Evolutionary conservation across 2,329 filamentous ascomycete species (phyloP).

Genomic region (Aureobasidium pullulans): DNA sequence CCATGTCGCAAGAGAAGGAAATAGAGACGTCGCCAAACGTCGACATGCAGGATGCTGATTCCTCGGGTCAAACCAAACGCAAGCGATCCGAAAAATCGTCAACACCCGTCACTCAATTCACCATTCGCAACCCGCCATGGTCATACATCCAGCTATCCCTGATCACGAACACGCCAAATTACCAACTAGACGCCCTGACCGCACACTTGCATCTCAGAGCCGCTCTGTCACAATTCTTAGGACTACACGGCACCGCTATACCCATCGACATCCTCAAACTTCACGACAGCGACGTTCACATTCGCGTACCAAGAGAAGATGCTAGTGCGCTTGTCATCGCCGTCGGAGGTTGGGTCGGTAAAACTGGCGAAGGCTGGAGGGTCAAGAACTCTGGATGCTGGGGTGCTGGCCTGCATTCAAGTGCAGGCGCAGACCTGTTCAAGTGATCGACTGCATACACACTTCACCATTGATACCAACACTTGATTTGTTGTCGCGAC

Average conservation of each 20-base stretch:
- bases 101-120: slow-evolving; percentile 27
- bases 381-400: slow-evolving; percentile 56
- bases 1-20: not conserved
- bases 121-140: slow-evolving; percentile 33
- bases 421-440: slow-evolving; percentile 41
- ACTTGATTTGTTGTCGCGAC: not conserved
- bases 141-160: slow-evolving; percentile 37
- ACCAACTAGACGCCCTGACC: slow-evolving; percentile 52
- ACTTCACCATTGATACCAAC: not conserved
- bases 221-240: slow-evolving; percentile 62
- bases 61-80: slow-evolving; percentile 14
- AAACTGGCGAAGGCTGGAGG: slow-evolving; percentile 36
- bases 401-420: slow-evolving; percentile 51
- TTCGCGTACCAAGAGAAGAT: slow-evolving; percentile 57
- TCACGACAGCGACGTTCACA: slow-evolving; percentile 50
- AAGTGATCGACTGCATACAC: slow-evolving; percentile 26
- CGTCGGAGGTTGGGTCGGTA: slow-evolving; percentile 57
- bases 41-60: not conserved
- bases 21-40: not conserved
- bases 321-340: slow-evolving; percentile 55
- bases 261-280: slow-evolving; percentile 63
- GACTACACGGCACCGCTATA: slow-evolving; percentile 59
- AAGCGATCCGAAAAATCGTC: not conserved
- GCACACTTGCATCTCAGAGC: slow-evolving; percentile 55
- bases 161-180: slow-evolving; percentile 16